These are phyloP conservation scores for Apiospora marii DNA, from an alignment of 2,329 filamentous ascomycete genomes.

Conservation along the genomic window DNA sequence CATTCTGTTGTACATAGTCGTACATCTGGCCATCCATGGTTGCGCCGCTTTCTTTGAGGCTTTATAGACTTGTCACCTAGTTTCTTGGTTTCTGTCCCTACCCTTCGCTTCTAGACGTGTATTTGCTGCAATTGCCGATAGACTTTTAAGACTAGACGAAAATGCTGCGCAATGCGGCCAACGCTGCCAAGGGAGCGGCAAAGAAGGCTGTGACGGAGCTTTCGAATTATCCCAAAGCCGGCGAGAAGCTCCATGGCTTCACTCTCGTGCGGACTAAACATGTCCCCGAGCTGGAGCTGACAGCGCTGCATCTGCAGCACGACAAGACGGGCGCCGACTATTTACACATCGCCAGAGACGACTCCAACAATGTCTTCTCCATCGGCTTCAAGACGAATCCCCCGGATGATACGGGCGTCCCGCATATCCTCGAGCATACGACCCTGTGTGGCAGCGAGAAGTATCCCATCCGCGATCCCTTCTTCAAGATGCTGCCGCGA, in stretches of 20 bases:
- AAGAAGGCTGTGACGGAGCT: conserved; percentile 77
- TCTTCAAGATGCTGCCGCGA: conserved; percentile 99
- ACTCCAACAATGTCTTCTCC: conserved; percentile 99
- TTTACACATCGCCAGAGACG: conserved; percentile 91
- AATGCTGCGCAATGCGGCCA: conserved; percentile 55
- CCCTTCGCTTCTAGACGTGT: not conserved
- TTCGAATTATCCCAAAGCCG: conserved; percentile 76
- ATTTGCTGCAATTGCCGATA: not conserved
- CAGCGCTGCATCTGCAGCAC: conserved; percentile 88
- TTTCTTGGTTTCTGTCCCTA: not conserved
- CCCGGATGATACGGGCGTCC: conserved; percentile 92
- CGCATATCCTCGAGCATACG: conserved; percentile 97
- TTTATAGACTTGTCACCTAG: not conserved
- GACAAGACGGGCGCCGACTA: conserved; percentile 97
- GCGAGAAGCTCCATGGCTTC: conserved; percentile 92
- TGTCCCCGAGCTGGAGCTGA: conserved; percentile 92
- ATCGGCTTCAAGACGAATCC: conserved; percentile 99
- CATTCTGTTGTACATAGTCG: not conserved
- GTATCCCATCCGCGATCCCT: conserved; percentile 97
- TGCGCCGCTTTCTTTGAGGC: not conserved
- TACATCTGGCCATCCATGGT: conserved; percentile 1
- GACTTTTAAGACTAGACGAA: not conserved
- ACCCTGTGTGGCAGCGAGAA: conserved; percentile 95
- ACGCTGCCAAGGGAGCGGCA: conserved; percentile 54
- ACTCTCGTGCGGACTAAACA: conserved; percentile 88